Base-by-base conservation (phyloP, 2,329 filamentous ascomycete species). In the Bipolaris victoriae region DNA sequence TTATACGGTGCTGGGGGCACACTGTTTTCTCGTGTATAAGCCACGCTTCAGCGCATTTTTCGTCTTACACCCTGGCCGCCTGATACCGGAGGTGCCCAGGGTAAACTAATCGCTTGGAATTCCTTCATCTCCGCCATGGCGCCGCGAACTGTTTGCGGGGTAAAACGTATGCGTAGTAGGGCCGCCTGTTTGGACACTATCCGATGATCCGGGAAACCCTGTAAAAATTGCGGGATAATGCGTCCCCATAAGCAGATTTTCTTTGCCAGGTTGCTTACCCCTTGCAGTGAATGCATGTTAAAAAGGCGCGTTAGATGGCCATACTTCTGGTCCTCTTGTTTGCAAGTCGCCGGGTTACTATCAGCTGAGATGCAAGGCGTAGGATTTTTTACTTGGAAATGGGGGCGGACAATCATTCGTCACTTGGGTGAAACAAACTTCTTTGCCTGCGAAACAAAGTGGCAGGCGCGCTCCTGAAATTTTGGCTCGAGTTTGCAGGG, bases 101-200 rank as follows among this genome's bases (percentile, higher is more conserved):
- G 46, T 39, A 26, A 7, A 20, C 24, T 4, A 49, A 13, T 31
- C 35, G 46, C 46, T 49, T 39, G 46, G 46, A 49, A 22, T 13
- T 39, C 4, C n/a, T 54, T 54, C 33, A 52, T 45, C 41, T 55
- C 55, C 51, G 55, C 50, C 40, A 52, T 47, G 48, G 44, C 44
- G 51, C 58, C 55, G 51, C 49, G 48, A 47, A 45, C 44, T 33
- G 29, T 57, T 55, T 55, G 51, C 58, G 47, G 55, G 58, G 55
- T 48, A 41, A 10, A n/a, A 44, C 13, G 15, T 22, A 22, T n/a
- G 11, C n/a, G 33, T 29, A 29, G 26, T 10, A 31, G 10, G 10
- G 7, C 9, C 7, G 4, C 29, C 10, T 31, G 29, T 5, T 31
- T 31, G 29, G 10, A 5, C 29, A 13, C 29, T 31, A 31, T 31